Evolutionary conservation across 352 stramenopile genomes (phyloP).

Genomic region (Pythium vanterpoolii): DNA sequence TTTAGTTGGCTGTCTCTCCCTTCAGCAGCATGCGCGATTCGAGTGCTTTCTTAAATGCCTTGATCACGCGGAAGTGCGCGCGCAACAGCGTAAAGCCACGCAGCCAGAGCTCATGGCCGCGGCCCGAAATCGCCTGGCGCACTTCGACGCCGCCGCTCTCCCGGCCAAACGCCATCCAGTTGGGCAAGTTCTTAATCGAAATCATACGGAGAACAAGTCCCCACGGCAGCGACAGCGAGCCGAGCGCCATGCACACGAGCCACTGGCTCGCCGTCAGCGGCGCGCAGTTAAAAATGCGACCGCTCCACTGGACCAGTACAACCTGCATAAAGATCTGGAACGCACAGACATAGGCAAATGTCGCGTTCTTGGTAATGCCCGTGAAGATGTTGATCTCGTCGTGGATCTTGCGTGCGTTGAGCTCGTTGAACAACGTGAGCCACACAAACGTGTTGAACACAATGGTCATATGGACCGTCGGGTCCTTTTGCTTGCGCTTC

Average conservation of each 20-base stretch:
- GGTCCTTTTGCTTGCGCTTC: slow-evolving; percentile 30
- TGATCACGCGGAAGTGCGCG: slow-evolving; percentile 11
- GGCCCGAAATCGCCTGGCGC: slow-evolving; percentile 25
- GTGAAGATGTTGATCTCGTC: slow-evolving; percentile 92
- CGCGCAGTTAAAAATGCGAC: slow-evolving; percentile 63
- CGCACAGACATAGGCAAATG: slow-evolving; percentile 91
- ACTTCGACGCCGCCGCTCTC: slow-evolving; percentile 38
- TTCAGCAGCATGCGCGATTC: slow-evolving; percentile 8
- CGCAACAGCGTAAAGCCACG: slow-evolving; percentile 6
- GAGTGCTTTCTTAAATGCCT: slow-evolving; percentile 9
- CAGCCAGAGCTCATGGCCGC: slow-evolving; percentile 29
- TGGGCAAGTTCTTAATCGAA: slow-evolving; percentile 39
- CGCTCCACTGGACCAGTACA: slow-evolving; percentile 93
- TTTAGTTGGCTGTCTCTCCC: too few species aligned
- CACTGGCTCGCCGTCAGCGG: slow-evolving; percentile 44
- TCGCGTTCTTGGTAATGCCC: slow-evolving; percentile 86
- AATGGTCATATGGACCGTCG: slow-evolving; percentile 93
- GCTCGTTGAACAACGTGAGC: slow-evolving; percentile 92
- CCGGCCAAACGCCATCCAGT: slow-evolving; percentile 56
- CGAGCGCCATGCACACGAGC: slow-evolving; percentile 49
- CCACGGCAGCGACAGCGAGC: slow-evolving; percentile 40
- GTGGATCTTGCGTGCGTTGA: slow-evolving; percentile 82
- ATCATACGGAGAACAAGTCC: slow-evolving; percentile 49
- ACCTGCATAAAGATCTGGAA: slow-evolving; percentile 92
- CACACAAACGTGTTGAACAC: slow-evolving; percentile 99